A percentile compares a stretch with the other conserved stretches of the same genome.
Evolutionary conservation across 331 rosid genomes (phyloP).

Genomic region (Quercus tomentella): DNA sequence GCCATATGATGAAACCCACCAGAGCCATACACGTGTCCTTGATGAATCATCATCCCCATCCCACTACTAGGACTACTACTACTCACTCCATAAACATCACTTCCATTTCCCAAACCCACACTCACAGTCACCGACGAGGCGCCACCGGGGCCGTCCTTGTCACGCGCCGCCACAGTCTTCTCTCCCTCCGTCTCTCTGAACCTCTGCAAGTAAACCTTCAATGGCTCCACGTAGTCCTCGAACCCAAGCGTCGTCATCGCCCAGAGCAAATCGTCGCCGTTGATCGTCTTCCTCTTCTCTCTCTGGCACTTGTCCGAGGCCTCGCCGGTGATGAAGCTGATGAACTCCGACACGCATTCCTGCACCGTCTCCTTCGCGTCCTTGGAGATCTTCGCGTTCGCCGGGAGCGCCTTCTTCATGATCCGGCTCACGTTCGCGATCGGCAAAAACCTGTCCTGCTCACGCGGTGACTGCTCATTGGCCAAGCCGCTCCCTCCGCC

Average conservation of each 20-base stretch:
- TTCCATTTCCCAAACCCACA: conserved; percentile 5
- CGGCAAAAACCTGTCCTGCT: conserved; percentile 78
- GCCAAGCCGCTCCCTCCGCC: conserved; percentile 21
- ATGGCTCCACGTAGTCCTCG: conserved; percentile 82
- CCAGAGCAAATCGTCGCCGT: conserved; percentile 93
- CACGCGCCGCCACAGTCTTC: conserved; percentile 66
- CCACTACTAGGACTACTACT: conserved; percentile 6
- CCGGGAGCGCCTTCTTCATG: conserved; percentile 87
- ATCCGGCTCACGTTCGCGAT: conserved; percentile 92
- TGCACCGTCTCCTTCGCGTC: conserved; percentile 93
- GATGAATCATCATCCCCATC: conserved; percentile 48
- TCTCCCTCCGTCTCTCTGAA: conserved; percentile 86
- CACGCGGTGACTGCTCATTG: conserved; percentile 62
- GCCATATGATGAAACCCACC: conserved; percentile 50
- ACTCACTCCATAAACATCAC: neutral
- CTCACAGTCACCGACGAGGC: neutral
- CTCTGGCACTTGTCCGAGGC: conserved; percentile 95
- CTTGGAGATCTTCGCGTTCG: conserved; percentile 91
- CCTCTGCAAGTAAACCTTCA: conserved; percentile 71
- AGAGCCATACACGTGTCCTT: conserved; percentile 69
- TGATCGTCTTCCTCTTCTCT: conserved; percentile 89
- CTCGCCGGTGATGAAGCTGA: conserved; percentile 88
- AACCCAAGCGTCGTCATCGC: conserved; percentile 88
- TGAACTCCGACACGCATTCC: conserved; percentile 93
- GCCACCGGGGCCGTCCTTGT: conserved; percentile 39